Base-by-base conservation (phyloP, 2,329 filamentous ascomycete genomes). In the Sporothrix protearum region DNA sequence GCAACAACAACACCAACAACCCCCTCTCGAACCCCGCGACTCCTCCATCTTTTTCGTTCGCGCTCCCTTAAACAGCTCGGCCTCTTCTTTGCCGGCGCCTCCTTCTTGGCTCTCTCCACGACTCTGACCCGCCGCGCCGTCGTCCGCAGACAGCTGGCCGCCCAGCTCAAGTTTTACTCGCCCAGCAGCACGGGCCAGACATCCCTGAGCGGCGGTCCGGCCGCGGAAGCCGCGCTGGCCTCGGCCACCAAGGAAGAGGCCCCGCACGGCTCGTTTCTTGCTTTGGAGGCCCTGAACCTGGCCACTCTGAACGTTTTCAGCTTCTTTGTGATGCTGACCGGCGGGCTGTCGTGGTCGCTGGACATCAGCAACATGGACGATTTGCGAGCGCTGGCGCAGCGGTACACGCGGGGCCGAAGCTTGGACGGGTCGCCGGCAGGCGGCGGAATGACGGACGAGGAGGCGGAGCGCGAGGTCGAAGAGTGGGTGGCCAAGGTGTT, bases 251-350 rank as follows among this genome's bases (percentile, higher is more conserved):
- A 76, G 81, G 84, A 80, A 80, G 79, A 78, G 80, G 68, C 83
- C 59, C 85, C 88, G 36, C 91, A 90, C 77, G 89, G 89, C 8
- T 85, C 88, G 1, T 79, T 91, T 51, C 90, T 97, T 74, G 95
- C 95, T 0, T 81, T 91, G 45, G 92, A 97, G 80, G 95, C 95
- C 0, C 83, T 99, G 28, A 92, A 90, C 66, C 83, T 97, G 47
- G 96, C 95, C 0, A 97, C 94, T 0, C 85, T 97, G 76, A 97
- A 97, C 76, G 92, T 96, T 14, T 77, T 89, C 42, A 92, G 90
- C 76, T 87, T 96, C 67, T 90, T 86, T 0, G 88, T 97, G 79
- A 88, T 96, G 85, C 81, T 86, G 9, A 85, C 88, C 0, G 96
- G 95, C 3, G 93, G 91, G 0, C 80, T 90, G 12, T 84, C 92